Conservation (phyloP, 352 stramenopile species). For the Globisporangium viniferum region DNA sequence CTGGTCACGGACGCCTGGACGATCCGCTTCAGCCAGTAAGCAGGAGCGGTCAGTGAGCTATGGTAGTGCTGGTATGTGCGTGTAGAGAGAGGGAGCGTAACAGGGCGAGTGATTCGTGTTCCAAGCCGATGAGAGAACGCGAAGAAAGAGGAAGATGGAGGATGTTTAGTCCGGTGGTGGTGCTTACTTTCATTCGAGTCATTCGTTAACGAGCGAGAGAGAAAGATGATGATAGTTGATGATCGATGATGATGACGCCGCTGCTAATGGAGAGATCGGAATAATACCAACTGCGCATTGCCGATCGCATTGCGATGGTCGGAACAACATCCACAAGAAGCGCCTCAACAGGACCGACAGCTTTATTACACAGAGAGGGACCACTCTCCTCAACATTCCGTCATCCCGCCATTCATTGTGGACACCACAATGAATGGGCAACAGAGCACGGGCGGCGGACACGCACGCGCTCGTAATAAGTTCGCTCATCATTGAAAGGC, state of each 20-base stretch:
- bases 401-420: not conserved
- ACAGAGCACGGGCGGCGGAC: not conserved
- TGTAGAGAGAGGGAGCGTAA: constrained; percentile 2
- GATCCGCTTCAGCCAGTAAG: constrained; percentile 50
- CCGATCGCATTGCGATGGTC: not conserved
- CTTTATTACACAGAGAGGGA: not conserved
- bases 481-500: not conserved
- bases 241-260: not conserved
- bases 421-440: not conserved
- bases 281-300: not conserved
- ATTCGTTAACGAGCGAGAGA: not conserved
- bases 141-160: not conserved
- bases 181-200: constrained; percentile 2
- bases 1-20: constrained; percentile 68
- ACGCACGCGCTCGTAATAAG: not conserved
- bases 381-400: not conserved
- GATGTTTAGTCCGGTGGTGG: not conserved
- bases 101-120: not conserved
- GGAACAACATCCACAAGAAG: not conserved
- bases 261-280: not conserved
- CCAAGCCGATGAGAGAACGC: not conserved
- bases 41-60: not conserved
- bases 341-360: not conserved
- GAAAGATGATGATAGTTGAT: not conserved
- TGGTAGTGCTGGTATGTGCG: not conserved